Evolutionary conservation across 768 basidiomycete genomes (phyloP).

Genomic region (Tubosaeta sp.): DNA sequence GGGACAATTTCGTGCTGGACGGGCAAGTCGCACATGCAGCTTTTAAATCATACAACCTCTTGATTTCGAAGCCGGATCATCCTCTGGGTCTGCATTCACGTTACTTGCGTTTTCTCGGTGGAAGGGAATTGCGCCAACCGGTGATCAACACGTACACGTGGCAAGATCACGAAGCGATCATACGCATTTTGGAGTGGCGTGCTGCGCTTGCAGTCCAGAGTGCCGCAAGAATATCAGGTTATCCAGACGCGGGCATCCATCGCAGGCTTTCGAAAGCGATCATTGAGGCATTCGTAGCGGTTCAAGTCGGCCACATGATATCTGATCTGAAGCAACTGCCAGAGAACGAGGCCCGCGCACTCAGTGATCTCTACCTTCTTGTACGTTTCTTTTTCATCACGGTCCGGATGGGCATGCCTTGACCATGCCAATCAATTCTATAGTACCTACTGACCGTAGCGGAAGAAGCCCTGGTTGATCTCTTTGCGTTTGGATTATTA

Average conservation of each 20-base stretch:
- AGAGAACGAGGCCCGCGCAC: slow-evolving; percentile 12
- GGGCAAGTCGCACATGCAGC: slow-evolving; percentile 71
- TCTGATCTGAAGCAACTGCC: slow-evolving; percentile 23
- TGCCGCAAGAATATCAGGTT: slow-evolving; percentile 34
- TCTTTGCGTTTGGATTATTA: slow-evolving; percentile 54
- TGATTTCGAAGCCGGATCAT: slow-evolving; percentile 24
- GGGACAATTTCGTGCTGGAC: slow-evolving; percentile 76
- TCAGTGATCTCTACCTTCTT: slow-evolving; percentile 27
- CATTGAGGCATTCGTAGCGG: slow-evolving; percentile 65
- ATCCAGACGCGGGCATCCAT: slow-evolving; percentile 49
- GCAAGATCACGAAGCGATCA: slow-evolving; percentile 36
- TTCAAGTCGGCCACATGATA: slow-evolving; percentile 49
- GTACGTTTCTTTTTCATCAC: slow-evolving; percentile 13
- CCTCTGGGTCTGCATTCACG: slow-evolving; percentile 17
- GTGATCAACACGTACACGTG: slow-evolving; percentile 26
- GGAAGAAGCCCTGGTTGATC: slow-evolving; percentile 52
- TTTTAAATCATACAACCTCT: slow-evolving; percentile 54
- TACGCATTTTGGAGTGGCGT: slow-evolving; percentile 58
- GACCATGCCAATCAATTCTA: not conserved
- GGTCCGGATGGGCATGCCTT: not conserved
- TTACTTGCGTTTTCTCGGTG: slow-evolving; percentile 54
- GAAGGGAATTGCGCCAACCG: slow-evolving; percentile 15
- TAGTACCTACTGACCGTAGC: slow-evolving; percentile 60
- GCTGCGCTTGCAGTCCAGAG: slow-evolving; percentile 55
- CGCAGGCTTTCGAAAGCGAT: slow-evolving; percentile 60